Percentiles rank a stretch among this genome's conserved stretches.
Evolutionary conservation across 345 rosid genomes (phyloP).

Genomic region (Heritiera littoralis): DNA sequence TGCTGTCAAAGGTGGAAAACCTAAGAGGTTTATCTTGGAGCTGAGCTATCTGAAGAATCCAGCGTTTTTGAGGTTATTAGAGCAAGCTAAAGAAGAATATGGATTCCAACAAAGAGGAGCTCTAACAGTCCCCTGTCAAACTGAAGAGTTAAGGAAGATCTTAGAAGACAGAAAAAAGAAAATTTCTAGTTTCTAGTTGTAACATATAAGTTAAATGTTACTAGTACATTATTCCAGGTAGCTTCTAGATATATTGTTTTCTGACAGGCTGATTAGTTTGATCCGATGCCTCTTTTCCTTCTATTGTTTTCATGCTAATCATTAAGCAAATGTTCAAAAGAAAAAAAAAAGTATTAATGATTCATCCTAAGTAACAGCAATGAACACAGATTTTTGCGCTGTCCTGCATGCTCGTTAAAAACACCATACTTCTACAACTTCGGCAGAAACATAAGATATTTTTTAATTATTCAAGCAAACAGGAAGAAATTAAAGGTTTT

Average conservation of each 20-base stretch:
- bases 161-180: conserved; percentile 11
- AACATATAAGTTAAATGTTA: background rate
- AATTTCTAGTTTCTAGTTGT: conserved; percentile 10
- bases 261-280: conserved; percentile 5
- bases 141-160: background rate
- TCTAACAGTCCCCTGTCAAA: background rate
- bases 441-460: background rate
- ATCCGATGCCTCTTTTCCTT: background rate
- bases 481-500: background rate
- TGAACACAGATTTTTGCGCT: background rate
- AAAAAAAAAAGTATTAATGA: background rate
- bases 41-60: conserved; percentile 44
- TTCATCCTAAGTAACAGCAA: background rate
- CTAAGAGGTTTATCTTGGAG: conserved; percentile 56
- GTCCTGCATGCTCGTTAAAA: background rate
- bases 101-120: conserved; percentile 8
- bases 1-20: conserved; percentile 46
- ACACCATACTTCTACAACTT: background rate
- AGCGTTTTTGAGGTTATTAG: conserved; percentile 48
- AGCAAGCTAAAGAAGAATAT: conserved; percentile 34
- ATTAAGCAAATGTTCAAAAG: background rate
- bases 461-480: background rate
- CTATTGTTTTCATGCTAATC: background rate
- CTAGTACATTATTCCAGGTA: background rate
- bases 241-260: conserved; percentile 8